phyloP scores from a whole-genome alignment of 2,329 filamentous ascomycete genomes.

The Colletotrichum theobromicola region DNA sequence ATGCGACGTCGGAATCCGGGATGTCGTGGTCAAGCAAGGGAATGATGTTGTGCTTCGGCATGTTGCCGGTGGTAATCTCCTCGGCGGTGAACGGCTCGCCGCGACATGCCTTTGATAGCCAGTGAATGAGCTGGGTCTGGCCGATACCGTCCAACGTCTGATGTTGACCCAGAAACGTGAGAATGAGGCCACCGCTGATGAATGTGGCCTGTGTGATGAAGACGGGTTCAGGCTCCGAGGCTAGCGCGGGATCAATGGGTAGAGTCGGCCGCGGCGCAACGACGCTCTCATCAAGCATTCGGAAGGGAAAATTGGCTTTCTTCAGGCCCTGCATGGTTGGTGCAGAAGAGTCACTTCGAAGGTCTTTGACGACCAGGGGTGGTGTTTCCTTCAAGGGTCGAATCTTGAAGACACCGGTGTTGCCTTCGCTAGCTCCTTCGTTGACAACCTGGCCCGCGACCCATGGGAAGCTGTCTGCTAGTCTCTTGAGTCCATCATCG shows the following conservation, averaged over 20 bases:
- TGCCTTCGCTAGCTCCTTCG: constrained; percentile 30
- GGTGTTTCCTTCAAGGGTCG: constrained; percentile 34
- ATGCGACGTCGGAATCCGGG: constrained; percentile 35
- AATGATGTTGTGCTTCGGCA: constrained; percentile 39
- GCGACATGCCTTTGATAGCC: constrained; percentile 54
- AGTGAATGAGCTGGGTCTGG: constrained; percentile 48
- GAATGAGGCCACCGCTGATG: constrained; percentile 50
- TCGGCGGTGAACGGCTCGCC: constrained; percentile 47
- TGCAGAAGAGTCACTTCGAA: constrained; percentile 36
- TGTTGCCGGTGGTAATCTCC: constrained; percentile 49
- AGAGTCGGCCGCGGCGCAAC: constrained; percentile 33
- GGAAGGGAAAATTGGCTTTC: constrained; percentile 46
- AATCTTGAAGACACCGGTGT: constrained; percentile 44
- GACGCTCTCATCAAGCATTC: constrained; percentile 50
- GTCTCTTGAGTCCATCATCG: constrained; percentile 38
- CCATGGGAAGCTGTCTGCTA: constrained; percentile 50
- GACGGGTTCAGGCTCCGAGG: not conserved
- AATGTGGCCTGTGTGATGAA: constrained; percentile 15
- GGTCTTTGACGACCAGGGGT: constrained; percentile 46
- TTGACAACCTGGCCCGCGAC: constrained; percentile 48
- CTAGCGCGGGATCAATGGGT: not conserved
- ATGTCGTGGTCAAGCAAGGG: constrained; percentile 42
- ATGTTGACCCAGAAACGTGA: constrained; percentile 55
- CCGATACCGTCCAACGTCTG: constrained; percentile 56
- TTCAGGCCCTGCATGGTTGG: constrained; percentile 43